Conservation (phyloP, 768 basidiomycete species). For the Termitomyces sp. region DNA sequence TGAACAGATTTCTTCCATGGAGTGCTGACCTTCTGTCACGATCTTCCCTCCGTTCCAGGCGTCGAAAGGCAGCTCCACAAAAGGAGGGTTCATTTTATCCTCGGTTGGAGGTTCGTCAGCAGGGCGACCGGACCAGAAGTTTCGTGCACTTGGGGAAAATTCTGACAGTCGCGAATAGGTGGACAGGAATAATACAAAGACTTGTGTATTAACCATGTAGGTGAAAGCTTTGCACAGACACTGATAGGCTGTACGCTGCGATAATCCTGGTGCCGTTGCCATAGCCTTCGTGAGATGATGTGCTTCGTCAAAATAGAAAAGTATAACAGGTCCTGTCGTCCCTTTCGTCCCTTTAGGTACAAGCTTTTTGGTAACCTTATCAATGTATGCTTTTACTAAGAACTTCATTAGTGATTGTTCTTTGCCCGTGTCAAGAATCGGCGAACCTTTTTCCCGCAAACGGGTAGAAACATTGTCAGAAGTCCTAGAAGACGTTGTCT, state of each 20-base stretch:
- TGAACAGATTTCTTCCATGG: not conserved
- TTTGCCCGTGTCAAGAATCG: not conserved
- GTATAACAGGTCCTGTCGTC: not conserved
- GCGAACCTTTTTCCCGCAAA: too few species aligned
- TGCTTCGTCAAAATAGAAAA: slow-evolving; percentile 3
- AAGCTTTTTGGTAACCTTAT: not conserved
- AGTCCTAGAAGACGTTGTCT: not conserved
- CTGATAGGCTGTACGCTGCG: not conserved
- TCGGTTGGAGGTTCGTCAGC: not conserved
- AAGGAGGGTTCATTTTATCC: not conserved
- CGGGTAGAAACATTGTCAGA: too few species aligned
- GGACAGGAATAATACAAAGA: not conserved
- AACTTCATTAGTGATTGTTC: not conserved
- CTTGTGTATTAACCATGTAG: not conserved
- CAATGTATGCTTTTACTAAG: not conserved
- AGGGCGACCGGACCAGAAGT: not conserved
- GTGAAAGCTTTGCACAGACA: slow-evolving; percentile 4
- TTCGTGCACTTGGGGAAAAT: not conserved
- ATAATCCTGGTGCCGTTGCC: not conserved
- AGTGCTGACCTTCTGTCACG: not conserved
- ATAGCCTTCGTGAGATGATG: not conserved
- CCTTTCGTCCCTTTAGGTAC: not conserved
- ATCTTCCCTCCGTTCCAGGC: too few species aligned
- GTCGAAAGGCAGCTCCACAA: slow-evolving; percentile 5
- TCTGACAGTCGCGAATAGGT: not conserved